Conservation (phyloP, 2,329 filamentous ascomycete genomes). For the Pseudogymnoascus sp. region DNA sequence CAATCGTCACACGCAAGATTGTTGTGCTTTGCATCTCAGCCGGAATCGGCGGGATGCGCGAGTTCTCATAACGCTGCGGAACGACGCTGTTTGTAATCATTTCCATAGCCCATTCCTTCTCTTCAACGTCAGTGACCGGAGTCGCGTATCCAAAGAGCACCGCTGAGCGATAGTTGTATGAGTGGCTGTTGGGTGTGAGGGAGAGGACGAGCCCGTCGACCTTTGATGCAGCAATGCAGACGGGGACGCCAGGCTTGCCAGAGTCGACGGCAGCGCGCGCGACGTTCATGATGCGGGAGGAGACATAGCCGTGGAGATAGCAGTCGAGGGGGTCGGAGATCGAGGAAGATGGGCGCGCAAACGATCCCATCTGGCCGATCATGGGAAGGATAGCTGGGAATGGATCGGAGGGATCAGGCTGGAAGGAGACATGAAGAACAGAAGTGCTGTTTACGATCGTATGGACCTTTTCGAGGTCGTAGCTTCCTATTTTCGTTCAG, state of each 20-base stretch:
- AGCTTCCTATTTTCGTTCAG: slow-evolving; percentile 47
- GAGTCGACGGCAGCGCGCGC: slow-evolving; percentile 26
- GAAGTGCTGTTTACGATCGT: slow-evolving; percentile 65
- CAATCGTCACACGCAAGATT: slow-evolving; percentile 62
- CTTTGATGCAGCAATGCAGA: slow-evolving; percentile 66
- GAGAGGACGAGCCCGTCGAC: slow-evolving; percentile 75
- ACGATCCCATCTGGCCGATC: slow-evolving; percentile 77
- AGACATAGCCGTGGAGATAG: slow-evolving; percentile 82
- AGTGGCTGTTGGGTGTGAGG: slow-evolving; percentile 72
- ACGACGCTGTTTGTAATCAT: slow-evolving; percentile 71
- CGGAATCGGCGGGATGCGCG: slow-evolving; percentile 61
- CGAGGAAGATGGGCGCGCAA: slow-evolving; percentile 51
- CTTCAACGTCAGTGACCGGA: slow-evolving; percentile 57
- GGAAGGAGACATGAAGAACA: slow-evolving; percentile 75
- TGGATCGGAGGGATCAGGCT: slow-evolving; percentile 49
- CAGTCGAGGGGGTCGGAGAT: slow-evolving; percentile 61
- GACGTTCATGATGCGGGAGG: slow-evolving; percentile 66
- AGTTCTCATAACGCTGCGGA: slow-evolving; percentile 59
- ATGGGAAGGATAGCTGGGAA: slow-evolving; percentile 77
- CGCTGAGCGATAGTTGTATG: slow-evolving; percentile 74
- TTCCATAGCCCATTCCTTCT: slow-evolving; percentile 73
- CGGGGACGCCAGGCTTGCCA: slow-evolving; percentile 49
- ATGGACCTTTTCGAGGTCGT: slow-evolving; percentile 68
- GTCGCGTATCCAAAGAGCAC: slow-evolving; percentile 68
- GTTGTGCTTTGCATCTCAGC: slow-evolving; percentile 70